Percentiles rank a stretch among this genome's conserved stretches.
phyloP scores from a whole-genome alignment of 139 green algal genomes.

The Parachlorella kessleri region DNA sequence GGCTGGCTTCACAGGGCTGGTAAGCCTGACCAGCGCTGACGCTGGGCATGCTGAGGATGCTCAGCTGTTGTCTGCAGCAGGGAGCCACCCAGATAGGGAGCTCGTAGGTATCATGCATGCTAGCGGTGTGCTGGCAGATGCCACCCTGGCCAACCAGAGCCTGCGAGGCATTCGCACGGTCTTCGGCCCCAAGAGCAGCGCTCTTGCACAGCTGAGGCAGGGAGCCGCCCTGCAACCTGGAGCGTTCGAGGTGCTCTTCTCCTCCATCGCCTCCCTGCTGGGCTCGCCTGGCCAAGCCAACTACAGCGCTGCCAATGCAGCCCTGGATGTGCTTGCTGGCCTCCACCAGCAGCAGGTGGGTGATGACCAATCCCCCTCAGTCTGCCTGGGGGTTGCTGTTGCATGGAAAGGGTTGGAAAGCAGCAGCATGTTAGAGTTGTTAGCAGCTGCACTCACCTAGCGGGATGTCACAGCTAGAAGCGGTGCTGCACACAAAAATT shows the following conservation, averaged over 20 bases:
- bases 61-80: conserved; percentile 53
- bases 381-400: not conserved
- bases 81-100: conserved; percentile 50
- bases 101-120: conserved; percentile 66
- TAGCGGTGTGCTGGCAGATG: conserved; percentile 75
- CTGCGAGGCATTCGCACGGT: conserved; percentile 43
- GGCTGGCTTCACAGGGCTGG: not conserved
- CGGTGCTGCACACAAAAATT: too few relatives aligned
- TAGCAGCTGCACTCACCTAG: too few relatives aligned
- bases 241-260: conserved; percentile 47
- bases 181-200: conserved; percentile 39
- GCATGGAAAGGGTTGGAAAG: too few relatives aligned
- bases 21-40: conserved; percentile 36
- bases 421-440: too few relatives aligned
- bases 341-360: not conserved
- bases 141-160: conserved; percentile 66
- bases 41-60: conserved; percentile 30
- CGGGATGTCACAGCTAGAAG: too few relatives aligned
- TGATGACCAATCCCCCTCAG: not conserved
- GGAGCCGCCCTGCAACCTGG: conserved; percentile 12
- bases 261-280: conserved; percentile 59
- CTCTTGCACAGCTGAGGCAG: not conserved
- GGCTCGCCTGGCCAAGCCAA: conserved; percentile 62
- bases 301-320: conserved; percentile 64
- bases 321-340: conserved; percentile 39